These are phyloP conservation scores for Cordia subcordata DNA, from an alignment of 257 asterid species.

Conservation along the genomic window DNA sequence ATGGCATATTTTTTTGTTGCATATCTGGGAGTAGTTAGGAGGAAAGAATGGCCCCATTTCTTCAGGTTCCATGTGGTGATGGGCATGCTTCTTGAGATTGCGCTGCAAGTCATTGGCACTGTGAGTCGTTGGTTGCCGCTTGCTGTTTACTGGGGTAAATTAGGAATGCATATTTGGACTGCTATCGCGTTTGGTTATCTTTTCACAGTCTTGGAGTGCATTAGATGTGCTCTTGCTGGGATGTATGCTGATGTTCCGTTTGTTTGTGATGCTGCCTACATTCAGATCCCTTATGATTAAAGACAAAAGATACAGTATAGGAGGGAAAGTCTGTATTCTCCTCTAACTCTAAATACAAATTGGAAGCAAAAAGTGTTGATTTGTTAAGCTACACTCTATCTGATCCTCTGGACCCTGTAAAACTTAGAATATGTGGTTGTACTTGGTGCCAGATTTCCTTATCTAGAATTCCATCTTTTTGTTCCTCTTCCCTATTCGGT, in stretches of 20 bases:
- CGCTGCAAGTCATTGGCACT: constrained; percentile 74
- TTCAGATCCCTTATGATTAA: constrained; percentile 83
- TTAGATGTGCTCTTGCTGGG: constrained; percentile 77
- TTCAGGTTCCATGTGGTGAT: constrained; percentile 83
- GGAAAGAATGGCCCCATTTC: constrained; percentile 95
- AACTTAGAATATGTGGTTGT: no score
- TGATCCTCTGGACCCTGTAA: not conserved
- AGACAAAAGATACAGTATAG: no score
- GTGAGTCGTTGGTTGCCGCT: constrained; percentile 88
- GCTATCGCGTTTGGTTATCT: constrained; percentile 59
- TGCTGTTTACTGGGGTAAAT: constrained; percentile 72
- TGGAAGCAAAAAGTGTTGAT: not conserved
- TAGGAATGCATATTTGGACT: constrained; percentile 89
- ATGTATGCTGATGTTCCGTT: constrained; percentile 88
- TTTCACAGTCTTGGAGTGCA: constrained; percentile 80
- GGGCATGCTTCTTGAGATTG: constrained; percentile 92
- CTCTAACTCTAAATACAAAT: not conserved
- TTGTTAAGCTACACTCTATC: not conserved
- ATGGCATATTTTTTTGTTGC: constrained; percentile 84
- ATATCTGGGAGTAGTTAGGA: constrained; percentile 80
- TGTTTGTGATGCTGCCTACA: constrained; percentile 88
- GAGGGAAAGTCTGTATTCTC: not conserved
- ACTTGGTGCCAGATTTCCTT: not conserved
- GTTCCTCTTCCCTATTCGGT: not conserved
- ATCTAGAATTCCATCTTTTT: not conserved